phyloP scores from a whole-genome alignment of 352 stramenopile species.

The Globisporangium yorkense region DNA sequence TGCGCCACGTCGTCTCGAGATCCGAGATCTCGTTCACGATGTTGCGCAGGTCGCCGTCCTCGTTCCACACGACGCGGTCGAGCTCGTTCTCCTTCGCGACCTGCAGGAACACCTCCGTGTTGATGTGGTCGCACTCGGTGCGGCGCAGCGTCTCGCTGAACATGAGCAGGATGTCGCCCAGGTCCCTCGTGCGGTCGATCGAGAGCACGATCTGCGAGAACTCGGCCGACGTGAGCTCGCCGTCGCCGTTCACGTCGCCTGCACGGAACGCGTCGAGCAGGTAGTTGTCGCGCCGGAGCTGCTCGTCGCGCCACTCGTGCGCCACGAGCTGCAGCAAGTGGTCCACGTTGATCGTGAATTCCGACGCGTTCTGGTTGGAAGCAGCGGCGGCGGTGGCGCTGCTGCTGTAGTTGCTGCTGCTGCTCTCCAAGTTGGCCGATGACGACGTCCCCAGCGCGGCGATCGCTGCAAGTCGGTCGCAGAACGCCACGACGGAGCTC shows the following conservation, averaged over 20 bases:
- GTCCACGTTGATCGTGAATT: slow-evolving; percentile 57
- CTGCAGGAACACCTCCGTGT: slow-evolving; percentile 59
- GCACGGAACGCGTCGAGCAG: slow-evolving; percentile 69
- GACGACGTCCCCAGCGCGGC: slow-evolving; percentile 35
- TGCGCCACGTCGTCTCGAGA: slow-evolving; percentile 55
- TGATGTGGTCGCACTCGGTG: slow-evolving; percentile 47
- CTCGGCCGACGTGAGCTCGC: slow-evolving; percentile 64
- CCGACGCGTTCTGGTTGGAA: slow-evolving; percentile 3
- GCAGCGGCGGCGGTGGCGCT: background rate
- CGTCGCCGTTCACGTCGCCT: slow-evolving; percentile 76
- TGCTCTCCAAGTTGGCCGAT: slow-evolving; percentile 2
- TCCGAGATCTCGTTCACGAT: slow-evolving; percentile 61
- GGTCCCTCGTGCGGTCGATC: slow-evolving; percentile 61
- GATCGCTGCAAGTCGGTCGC: slow-evolving; percentile 46
- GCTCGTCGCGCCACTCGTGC: slow-evolving; percentile 63
- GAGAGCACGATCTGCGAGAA: slow-evolving; percentile 76
- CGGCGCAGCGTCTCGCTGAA: slow-evolving; percentile 75
- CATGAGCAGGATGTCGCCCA: slow-evolving; percentile 71
- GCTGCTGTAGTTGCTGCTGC: background rate
- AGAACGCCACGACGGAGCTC: slow-evolving; percentile 45
- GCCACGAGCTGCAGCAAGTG: slow-evolving; percentile 60
- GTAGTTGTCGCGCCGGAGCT: slow-evolving; percentile 56
- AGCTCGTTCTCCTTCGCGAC: slow-evolving; percentile 75
- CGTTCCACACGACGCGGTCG: slow-evolving; percentile 60
- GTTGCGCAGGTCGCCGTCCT: slow-evolving; percentile 59